These are phyloP conservation scores for Penicillium alfredii DNA, from an alignment of 495 filamentous ascomycete genomes.

Conservation along the genomic window DNA sequence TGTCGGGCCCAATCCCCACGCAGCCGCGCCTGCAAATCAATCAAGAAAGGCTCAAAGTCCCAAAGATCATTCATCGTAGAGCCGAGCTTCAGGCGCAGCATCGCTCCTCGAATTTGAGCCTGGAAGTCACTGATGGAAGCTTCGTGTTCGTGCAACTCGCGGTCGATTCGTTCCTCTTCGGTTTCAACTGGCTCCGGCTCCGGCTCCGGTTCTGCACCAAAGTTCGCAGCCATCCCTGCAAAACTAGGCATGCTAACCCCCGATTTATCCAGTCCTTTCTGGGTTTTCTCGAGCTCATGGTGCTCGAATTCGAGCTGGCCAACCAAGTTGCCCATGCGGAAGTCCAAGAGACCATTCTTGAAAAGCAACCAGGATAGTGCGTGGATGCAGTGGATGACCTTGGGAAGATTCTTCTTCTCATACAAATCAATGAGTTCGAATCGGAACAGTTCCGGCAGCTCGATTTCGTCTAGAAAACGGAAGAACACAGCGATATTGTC, in stretches of 20 bases:
- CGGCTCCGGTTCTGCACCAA: constrained; percentile 73
- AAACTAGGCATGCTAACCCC: constrained; percentile 97
- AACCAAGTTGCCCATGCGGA: constrained; percentile 96
- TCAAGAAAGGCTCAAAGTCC: constrained; percentile 72
- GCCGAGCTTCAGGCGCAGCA: constrained; percentile 71
- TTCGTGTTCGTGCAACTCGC: constrained; percentile 76
- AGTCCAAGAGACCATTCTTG: constrained; percentile 88
- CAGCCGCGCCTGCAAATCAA: constrained; percentile 77
- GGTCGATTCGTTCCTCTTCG: constrained; percentile 82
- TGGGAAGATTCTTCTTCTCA: constrained; percentile 99
- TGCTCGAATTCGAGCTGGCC: constrained; percentile 97
- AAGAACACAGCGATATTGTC: constrained; percentile 97
- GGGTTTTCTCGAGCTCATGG: constrained; percentile 92
- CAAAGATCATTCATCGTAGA: constrained; percentile 84
- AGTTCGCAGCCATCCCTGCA: constrained; percentile 90
- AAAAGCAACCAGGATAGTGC: constrained; percentile 93
- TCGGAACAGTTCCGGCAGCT: constrained; percentile 93
- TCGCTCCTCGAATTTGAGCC: constrained; percentile 75
- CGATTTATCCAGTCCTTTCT: constrained; percentile 92
- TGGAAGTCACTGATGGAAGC: constrained; percentile 70
- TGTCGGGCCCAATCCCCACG: constrained; percentile 75
- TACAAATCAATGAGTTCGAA: constrained; percentile 98
- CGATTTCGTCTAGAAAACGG: constrained; percentile 84
- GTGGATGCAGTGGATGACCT: constrained; percentile 98
- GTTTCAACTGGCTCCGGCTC: constrained; percentile 70